Evolutionary conservation across 768 basidiomycete species (phyloP).

Genomic region (Chiua virens): DNA sequence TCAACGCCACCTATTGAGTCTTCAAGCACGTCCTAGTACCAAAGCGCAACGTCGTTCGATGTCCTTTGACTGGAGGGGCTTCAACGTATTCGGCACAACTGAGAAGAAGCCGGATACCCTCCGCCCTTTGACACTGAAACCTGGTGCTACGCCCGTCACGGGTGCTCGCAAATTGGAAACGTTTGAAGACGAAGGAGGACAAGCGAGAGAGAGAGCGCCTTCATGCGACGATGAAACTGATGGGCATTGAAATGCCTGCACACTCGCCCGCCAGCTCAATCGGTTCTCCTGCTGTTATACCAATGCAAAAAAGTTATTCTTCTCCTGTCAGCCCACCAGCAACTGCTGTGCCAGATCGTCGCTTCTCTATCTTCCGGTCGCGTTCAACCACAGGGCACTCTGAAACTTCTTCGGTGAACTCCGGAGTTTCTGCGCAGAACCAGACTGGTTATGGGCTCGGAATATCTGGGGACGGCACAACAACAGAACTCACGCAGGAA

Average conservation of each 20-base stretch:
- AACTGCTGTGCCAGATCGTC: constrained; percentile 35
- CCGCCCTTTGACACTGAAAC: constrained; percentile 72
- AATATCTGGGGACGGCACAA: constrained; percentile 22
- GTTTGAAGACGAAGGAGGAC: constrained; percentile 91
- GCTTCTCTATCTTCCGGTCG: constrained; percentile 73
- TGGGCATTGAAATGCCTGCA: constrained; percentile 81
- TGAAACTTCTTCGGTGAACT: constrained; percentile 50
- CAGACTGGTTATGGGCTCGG: constrained; percentile 32
- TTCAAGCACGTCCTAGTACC: constrained; percentile 22
- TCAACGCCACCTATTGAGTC: constrained; percentile 21
- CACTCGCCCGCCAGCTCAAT: constrained; percentile 35
- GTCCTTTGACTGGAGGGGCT: constrained; percentile 81
- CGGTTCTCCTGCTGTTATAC: constrained; percentile 31
- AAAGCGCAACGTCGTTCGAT: constrained; percentile 70
- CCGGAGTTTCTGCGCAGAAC: constrained; percentile 40
- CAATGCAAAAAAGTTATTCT: constrained; percentile 41
- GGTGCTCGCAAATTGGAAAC: constrained; percentile 81
- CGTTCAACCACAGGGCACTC: constrained; percentile 44
- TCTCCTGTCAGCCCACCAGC: constrained; percentile 34
- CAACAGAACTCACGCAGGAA: constrained; percentile 62
- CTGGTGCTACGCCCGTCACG: constrained; percentile 55
- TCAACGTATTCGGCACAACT: constrained; percentile 62
- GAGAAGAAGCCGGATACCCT: constrained; percentile 67
- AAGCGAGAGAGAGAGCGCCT: constrained; percentile 82
- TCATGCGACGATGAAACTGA: constrained; percentile 88